These are phyloP conservation scores for Flaveria floridana DNA, from an alignment of 140 eudicot genomes.

Conservation along the genomic window DNA sequence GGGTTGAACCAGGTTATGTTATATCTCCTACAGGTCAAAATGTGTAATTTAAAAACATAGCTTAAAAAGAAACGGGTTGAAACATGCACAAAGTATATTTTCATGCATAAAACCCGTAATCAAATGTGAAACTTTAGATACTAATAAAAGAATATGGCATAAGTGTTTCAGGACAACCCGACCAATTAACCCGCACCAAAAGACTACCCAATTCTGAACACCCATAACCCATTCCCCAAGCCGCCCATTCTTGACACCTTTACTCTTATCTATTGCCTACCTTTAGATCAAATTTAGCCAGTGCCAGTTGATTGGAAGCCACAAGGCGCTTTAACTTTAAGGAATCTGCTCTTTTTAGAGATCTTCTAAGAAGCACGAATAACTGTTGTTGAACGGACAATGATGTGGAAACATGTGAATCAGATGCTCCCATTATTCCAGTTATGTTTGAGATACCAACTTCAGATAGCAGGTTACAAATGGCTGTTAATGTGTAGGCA, in stretches of 20 bases:
- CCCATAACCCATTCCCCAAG: not conserved
- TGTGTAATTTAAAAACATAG: not conserved
- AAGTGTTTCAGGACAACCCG: not conserved
- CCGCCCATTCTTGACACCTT: not conserved
- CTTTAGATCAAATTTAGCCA: conserved; percentile 77
- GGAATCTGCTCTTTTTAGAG: conserved; percentile 77
- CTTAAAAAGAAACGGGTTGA: not conserved
- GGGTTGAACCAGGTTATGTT: conserved; percentile 12
- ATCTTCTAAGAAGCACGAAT: conserved; percentile 77
- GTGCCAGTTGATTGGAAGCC: conserved; percentile 88
- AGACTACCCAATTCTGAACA: not conserved
- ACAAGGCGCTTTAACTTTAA: conserved; percentile 69
- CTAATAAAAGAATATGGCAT: not conserved
- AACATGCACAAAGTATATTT: not conserved
- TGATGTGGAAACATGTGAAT: conserved; percentile 68
- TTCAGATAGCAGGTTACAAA: conserved; percentile 83
- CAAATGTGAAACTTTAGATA: not conserved
- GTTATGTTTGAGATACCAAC: conserved; percentile 68
- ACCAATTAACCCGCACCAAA: not conserved
- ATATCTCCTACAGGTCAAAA: conserved; percentile 15
- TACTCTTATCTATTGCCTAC: conserved; percentile 36
- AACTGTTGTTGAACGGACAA: conserved; percentile 77
- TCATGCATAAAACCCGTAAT: not conserved
- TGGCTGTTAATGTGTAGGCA: conserved; percentile 90
- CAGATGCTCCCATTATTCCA: conserved; percentile 87